Evolutionary conservation across 1,284 basidiomycete species (phyloP).

Genomic region (Irpex lacteus): DNA sequence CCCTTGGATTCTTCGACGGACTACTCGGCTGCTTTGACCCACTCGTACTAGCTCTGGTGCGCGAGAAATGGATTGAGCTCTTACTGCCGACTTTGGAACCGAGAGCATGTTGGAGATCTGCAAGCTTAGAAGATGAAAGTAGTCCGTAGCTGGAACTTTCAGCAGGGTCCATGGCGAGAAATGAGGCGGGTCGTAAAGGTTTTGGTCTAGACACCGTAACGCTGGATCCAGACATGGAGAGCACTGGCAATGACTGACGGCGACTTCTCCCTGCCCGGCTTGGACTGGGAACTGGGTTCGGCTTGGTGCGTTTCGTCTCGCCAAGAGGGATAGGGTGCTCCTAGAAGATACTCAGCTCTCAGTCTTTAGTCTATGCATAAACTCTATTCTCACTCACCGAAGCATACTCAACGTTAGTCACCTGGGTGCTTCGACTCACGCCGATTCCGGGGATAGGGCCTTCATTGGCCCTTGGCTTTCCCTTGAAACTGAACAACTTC

Average conservation of each 20-base stretch:
- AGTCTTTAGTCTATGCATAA: not conserved
- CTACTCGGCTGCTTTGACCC: not conserved
- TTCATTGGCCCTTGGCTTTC: slow-evolving; percentile 6
- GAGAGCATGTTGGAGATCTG: not conserved
- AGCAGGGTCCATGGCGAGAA: slow-evolving; percentile 12
- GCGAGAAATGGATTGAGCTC: not conserved
- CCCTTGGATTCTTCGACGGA: not conserved
- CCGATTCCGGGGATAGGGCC: slow-evolving; percentile 14
- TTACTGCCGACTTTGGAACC: not conserved
- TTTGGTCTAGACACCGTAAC: slow-evolving; percentile 10
- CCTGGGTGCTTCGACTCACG: slow-evolving; percentile 22
- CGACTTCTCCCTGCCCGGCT: slow-evolving; percentile 12
- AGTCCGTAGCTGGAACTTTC: not conserved
- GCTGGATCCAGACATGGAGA: not conserved
- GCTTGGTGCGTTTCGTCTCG: slow-evolving; percentile 11
- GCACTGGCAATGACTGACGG: slow-evolving; percentile 17
- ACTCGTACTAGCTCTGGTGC: not conserved
- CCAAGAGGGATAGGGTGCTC: slow-evolving; percentile 26
- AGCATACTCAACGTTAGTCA: slow-evolving; percentile 26
- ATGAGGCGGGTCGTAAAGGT: slow-evolving; percentile 14
- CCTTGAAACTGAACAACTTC: slow-evolving; percentile 26
- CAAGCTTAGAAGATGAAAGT: not conserved
- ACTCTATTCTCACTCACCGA: slow-evolving; percentile 21
- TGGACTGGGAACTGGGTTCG: slow-evolving; percentile 4
- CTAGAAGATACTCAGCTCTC: slow-evolving; percentile 10